A percentile compares a stretch with the other conserved stretches of the same genome.
Conservation (phyloP, 2,329 filamentous ascomycete species). For the Diaporthe vexans region DNA sequence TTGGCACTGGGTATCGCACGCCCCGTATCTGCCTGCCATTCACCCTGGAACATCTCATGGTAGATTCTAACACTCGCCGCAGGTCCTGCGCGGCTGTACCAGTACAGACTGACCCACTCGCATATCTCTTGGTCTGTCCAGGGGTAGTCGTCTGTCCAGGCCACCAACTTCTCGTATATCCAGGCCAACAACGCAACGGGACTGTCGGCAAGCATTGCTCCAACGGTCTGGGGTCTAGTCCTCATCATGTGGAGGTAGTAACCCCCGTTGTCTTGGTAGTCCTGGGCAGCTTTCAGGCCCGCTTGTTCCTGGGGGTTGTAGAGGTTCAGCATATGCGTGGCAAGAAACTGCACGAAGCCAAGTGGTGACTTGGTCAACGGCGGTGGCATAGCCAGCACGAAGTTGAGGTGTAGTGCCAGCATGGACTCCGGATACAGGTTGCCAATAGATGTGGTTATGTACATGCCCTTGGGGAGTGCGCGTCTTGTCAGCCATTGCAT, state of each 20-base stretch:
- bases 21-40: conserved; percentile 38
- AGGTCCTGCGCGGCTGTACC: conserved; percentile 77
- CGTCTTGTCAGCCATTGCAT: too few relatives aligned
- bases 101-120: conserved; percentile 82
- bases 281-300: conserved; percentile 9
- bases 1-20: conserved; percentile 52
- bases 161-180: conserved; percentile 85
- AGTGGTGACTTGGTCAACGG: conserved; percentile 9
- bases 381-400: conserved; percentile 23
- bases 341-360: conserved; percentile 13
- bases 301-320: conserved; percentile 9
- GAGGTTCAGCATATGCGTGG: conserved; percentile 15
- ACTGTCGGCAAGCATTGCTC: conserved; percentile 76
- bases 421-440: conserved; percentile 16
- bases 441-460: conserved; percentile 20
- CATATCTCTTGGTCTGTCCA: conserved; percentile 84
- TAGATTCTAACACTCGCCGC: conserved; percentile 79
- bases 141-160: conserved; percentile 79
- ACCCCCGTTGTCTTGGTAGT: not conserved
- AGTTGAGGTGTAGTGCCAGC: conserved; percentile 14
- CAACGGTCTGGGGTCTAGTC: conserved; percentile 77
- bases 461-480: not conserved
- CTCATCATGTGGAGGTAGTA: conserved; percentile 21
- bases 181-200: conserved; percentile 80
- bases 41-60: conserved; percentile 67